Base-by-base conservation (phyloP, 371 early-diverging fungal genomes). In the Caulochytrium protostelioides region DNA sequence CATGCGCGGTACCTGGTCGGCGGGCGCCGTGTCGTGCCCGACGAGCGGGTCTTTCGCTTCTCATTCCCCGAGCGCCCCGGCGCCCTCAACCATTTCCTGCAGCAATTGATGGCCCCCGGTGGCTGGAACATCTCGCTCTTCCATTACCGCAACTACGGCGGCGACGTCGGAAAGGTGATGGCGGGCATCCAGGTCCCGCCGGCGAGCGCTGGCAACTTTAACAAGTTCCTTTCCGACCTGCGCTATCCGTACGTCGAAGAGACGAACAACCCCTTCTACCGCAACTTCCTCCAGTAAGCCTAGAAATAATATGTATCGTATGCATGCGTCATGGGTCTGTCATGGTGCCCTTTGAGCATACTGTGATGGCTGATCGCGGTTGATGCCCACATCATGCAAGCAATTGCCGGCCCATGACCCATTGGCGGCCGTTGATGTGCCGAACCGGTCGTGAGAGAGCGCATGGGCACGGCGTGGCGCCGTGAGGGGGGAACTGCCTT, bases 21-120 rank as follows among this genome's bases (percentile, higher is more conserved):
- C 28, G 92, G 91, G 1, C 57, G 79, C 32, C 57, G 58, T 30
- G 38, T 63, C 6, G 77, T 81, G 2, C 61, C 54, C 24, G 64
- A 86, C 47, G 92, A 95, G 55, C 70, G 79, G 7, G 62, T 95
- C 34, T 79, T 82, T 55, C 59, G 91, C 35, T 90, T 95, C 59
- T 61, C 76, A 45, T 95, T 92, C 61, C 90, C 90, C 7, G 92
- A 92, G 54, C 70, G 90, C 30, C 92, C 89, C 6, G 90, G 86
- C 30, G 90, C 90, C 1, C 57, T 90, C 19, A 54, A 67, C 17
- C 71, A 70, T 43, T 91, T 94, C 52, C 62, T 94, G 39, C 42
- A 48, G n/a, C 71, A 70, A 10, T 41, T 94, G 28, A 46, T 64
- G 23, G 62, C 47, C 17, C 46, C 43, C 10, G n/a, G n/a, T n/a